Base-by-base conservation (phyloP, 23 red algal genomes). In the Gracilaria caudata region DNA sequence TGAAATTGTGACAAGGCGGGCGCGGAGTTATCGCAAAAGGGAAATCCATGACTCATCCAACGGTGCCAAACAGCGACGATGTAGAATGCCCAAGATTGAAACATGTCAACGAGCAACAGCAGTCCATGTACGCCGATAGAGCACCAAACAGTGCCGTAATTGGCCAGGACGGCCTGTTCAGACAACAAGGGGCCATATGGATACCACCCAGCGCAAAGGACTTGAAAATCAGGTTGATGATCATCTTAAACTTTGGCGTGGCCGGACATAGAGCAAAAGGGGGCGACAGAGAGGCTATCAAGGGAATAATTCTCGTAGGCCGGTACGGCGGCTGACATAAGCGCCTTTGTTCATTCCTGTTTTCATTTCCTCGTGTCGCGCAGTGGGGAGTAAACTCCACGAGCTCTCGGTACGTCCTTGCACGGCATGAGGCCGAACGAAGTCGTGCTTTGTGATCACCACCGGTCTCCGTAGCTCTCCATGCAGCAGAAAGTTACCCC, bases 391-490 rank as follows among this genome's bases (percentile, higher is more conserved):
- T 0, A 23, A 13, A 68, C 81, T 9, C 86, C 86, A 35, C 28
- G 60, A 43, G 37, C 75, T 0, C 65, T 90, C 14, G 53, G 46
- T 10, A 29, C 73, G 9, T 29, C 40, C 4, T 4, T 80, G 19
- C 74, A 90, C 36, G 86, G 46, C 11, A 54, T 33, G 12, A 70
- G 35, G n/a, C 86, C 86, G 16, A 90, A 90, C 4, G 86, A 90
- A 70, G 56, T 90, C 36, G 76, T 79, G 54, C 86, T 81, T 41
- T 68, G 78, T 19, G 86, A 90, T 20, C 81, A 68, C 49, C 29
- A 13, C 14, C 66, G 3, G 6, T 17, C 4, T 3, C 23, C n/a
- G n/a, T n/a, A n/a, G n/a, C n/a, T n/a, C n/a, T n/a, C n/a, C n/a
- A n/a, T n/a, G n/a, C n/a, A n/a, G n/a, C n/a, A n/a, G n/a, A n/a